Evolutionary conservation across 768 basidiomycete genomes (phyloP), one percentile per base, ranked within the genome.

Genomic region (Astraeus odoratus): DNA sequence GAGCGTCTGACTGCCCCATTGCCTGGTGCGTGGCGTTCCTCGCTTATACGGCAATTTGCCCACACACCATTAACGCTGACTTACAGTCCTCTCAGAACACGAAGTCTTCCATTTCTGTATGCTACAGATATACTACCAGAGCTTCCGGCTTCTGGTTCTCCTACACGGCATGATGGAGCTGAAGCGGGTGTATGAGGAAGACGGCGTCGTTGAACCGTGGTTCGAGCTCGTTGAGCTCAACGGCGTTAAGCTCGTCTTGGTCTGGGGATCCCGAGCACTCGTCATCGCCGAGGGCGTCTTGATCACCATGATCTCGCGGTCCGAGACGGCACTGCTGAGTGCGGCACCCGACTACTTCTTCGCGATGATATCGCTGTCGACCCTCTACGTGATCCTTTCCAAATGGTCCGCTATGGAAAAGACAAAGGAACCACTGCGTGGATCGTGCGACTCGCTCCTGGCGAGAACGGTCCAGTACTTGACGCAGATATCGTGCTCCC

Each of bases 71-170:
- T 52, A 46, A 56, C 57, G 48, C 57, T 56, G 30, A 55, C 49
- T 25, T 38, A 18, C 44, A 76, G 74, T 74, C 44, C 55, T 71
- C 38, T 61, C 67, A 49, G 64, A 67, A 45, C 51, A 67, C 41
- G 75, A 76, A 48, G 52, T 50, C 25, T 71, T 73, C 47, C 64
- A 74, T 48, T 68, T 67, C 43, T 61, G 65, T 20, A 70, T 72
- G 60, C 58, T 72, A 26, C 51, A 64, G 8, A 54, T 73, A 30
- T 63, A 69, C 43, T 73, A 66, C 47, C 60, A 71, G 36, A 66
- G 63, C 4, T 71, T 68, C 47, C 63, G 66, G 20, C 60, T 75
- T 25, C 48, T 69, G 25, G 57, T 69, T 22, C 41, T 69, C 24
- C 57, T 72, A 18, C 67, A 68, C 34, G 65, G 62, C n/a, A 57